Evolutionary conservation across 2,329 filamentous ascomycete genomes (phyloP), one percentile per base, ranked within the genome.

Genomic region (Coleophoma eucalyptorum): DNA sequence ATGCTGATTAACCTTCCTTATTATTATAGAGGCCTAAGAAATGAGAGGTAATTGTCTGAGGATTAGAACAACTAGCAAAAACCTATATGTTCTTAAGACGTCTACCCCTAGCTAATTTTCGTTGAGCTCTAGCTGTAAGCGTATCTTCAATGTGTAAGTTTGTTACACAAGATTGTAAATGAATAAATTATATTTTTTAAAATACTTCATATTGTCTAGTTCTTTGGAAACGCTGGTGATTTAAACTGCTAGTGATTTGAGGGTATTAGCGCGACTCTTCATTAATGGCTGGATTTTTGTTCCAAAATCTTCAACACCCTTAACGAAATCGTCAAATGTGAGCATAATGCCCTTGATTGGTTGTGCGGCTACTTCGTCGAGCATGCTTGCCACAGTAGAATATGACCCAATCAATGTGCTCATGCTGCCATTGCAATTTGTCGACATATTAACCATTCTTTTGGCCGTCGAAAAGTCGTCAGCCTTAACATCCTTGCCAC

Each of bases 261-360:
- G 5, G 11, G 37, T 40, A 7, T 40, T 16, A 13, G 15, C 37
- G n/a, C 41, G 18, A 43, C 41, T 20, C 59, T 64, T 63, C 62
- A 65, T 65, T 20, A 64, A 33, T 18, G 62, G 61, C 50, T 65
- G 62, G 33, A 65, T 58, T 37, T 58, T 58, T 48, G 58, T 53
- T 7, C 61, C 61, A 35, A 65, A 63, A 5, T 53, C 50, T 1
- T 63, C 60, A 18, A 64, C 35, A 1, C 61, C 61, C n/a, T 47
- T 38, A 32, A 63, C 31, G 46, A 61, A 65, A 19, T 65, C 62
- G 43, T 62, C 62, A 37, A 64, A 63, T 7, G 54, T 55, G 18
- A 64, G 46, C 62, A 62, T 64, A 32, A 65, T 60, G 7, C 60
- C 61, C 54, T 63, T 62, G 15, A 59, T 62, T 4, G 58, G 58